Base-by-base conservation (phyloP, 768 basidiomycete species). In the Chalciporus piperatus region DNA sequence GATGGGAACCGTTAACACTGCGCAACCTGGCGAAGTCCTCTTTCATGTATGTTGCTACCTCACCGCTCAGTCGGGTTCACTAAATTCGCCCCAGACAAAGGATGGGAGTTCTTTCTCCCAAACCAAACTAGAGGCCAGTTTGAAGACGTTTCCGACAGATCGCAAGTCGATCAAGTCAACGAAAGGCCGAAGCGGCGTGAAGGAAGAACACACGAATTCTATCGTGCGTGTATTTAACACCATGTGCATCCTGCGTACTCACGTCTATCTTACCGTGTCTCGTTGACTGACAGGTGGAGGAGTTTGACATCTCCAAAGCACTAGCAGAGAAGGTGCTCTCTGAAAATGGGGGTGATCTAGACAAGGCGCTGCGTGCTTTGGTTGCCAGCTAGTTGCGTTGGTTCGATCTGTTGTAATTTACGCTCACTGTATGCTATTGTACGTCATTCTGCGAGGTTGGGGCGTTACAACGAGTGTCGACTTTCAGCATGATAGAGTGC, bases 141-240 rank as follows among this genome's bases (percentile, higher is more conserved):
- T 67, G 45, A 81, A 85, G 40, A 87, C 81, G 69, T 76, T 83
- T 25, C 62, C 76, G 3, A 47, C 44, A 1, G 70, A 77, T 6
- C 73, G 75, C 17, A 77, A 84, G 35, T 70, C 78, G 12, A 77
- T 79, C 47, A 91, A 87, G 59, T 70, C 82, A 0, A 16, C 50
- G 49, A 71, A 70, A 30, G 30, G 51, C 32, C 56, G 50, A 38
- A 51, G 47, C n/a, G 38, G 41, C 17, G 53, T 57, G 44, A 69
- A 60, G 44, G 65, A 63, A 13, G 67, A 71, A 14, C 67, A 69
- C 33, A 45, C 67, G 13, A 58, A 69, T 11, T 9, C 62, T 1
- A 46, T 69, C 50, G 68, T 69, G 41, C 50, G 67, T 60, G 51
- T 4, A 14, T 30, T 49, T 39, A 35, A 22, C 9, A 12, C 14